Conservation (phyloP, 768 basidiomycete species). For the Cystofilobasidium bisporidii region DNA sequence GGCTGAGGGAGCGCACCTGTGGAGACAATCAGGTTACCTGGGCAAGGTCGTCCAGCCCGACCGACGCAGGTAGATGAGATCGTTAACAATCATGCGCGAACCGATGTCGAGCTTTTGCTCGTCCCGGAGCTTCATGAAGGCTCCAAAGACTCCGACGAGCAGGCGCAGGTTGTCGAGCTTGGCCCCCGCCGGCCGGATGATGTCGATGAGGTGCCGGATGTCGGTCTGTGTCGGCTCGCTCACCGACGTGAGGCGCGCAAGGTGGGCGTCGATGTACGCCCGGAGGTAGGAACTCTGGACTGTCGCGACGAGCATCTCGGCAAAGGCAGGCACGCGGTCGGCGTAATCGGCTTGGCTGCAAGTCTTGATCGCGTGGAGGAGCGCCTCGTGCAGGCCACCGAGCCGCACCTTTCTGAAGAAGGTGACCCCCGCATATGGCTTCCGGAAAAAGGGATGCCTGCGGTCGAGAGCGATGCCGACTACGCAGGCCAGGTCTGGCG, state of each 20-base stretch:
- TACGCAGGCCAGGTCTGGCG: neutral
- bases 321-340: neutral
- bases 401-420: neutral
- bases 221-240: neutral
- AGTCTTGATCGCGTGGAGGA: neutral
- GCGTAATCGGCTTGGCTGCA: neutral
- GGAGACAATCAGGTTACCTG: neutral
- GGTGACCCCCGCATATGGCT: neutral
- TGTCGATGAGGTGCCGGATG: neutral
- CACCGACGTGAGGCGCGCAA: neutral
- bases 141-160: neutral
- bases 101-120: neutral
- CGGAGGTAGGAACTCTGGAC: neutral
- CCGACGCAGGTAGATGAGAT: neutral
- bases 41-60: neutral
- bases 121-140: neutral
- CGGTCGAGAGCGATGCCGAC: neutral
- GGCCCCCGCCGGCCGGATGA: neutral
- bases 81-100: neutral
- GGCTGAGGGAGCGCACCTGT: too few species aligned
- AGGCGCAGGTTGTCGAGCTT: neutral
- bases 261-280: neutral
- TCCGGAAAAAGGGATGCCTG: neutral
- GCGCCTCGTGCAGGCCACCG: neutral
- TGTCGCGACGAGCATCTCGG: neutral